Evolutionary conservation across 768 basidiomycete species (phyloP).

Genomic region (Hericium rajendrae): DNA sequence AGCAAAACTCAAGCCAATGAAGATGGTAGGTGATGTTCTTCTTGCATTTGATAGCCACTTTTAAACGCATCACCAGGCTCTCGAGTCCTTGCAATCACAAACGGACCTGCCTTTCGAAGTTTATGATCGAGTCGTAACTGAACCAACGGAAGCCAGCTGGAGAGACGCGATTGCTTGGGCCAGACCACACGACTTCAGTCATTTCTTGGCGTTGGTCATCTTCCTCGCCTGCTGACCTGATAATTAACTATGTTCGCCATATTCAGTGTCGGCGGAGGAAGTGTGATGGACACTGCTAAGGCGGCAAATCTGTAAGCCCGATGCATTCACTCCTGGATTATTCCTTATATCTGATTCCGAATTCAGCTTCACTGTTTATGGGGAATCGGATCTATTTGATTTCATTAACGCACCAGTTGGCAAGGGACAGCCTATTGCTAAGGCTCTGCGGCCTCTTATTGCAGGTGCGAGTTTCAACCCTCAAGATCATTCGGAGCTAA

Average conservation of each 20-base stretch:
- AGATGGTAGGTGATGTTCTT: constrained; percentile 43
- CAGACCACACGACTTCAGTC: constrained; percentile 78
- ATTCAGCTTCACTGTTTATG: constrained; percentile 77
- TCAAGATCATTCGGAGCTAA: neutral
- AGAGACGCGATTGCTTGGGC: constrained; percentile 84
- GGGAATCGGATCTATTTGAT: constrained; percentile 87
- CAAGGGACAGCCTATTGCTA: constrained; percentile 75
- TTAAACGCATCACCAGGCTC: constrained; percentile 36
- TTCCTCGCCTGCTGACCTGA: neutral
- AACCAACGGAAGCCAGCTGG: constrained; percentile 91
- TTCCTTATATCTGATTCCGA: neutral
- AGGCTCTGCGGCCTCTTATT: constrained; percentile 73
- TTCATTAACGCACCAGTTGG: constrained; percentile 97
- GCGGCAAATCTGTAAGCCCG: constrained; percentile 72
- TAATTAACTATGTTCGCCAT: neutral
- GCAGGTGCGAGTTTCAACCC: constrained; percentile 39
- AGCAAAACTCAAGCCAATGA: constrained; percentile 72
- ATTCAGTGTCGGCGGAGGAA: constrained; percentile 79
- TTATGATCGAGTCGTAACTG: constrained; percentile 72
- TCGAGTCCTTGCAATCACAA: constrained; percentile 74
- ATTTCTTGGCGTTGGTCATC: constrained; percentile 73
- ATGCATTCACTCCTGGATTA: neutral
- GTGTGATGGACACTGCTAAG: constrained; percentile 93
- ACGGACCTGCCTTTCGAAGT: constrained; percentile 71
- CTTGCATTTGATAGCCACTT: neutral